A percentile compares a stretch with the other conserved stretches of the same genome.
phyloP scores from a whole-genome alignment of 2,329 filamentous ascomycete genomes.

The Emydomyces testavorans region DNA sequence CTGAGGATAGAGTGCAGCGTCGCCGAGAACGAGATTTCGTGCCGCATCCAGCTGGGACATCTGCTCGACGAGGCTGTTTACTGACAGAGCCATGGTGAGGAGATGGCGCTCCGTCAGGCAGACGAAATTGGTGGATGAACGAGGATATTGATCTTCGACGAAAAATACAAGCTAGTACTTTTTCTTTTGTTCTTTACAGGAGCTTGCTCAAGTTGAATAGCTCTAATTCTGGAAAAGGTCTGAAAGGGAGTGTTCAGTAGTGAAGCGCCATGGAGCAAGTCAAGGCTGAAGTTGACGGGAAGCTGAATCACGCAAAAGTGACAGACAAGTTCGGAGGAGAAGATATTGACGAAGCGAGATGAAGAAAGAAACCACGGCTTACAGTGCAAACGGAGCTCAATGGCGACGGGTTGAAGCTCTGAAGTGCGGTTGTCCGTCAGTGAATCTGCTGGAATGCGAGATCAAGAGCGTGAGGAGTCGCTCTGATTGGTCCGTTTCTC shows the following conservation, averaged over 20 bases:
- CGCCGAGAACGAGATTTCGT: slow-evolving; percentile 75
- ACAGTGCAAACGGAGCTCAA: not conserved
- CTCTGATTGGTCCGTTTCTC: slow-evolving; percentile 2
- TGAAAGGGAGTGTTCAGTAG: not conserved
- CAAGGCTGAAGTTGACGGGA: not conserved
- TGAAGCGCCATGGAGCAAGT: not conserved
- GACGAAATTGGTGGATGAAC: not conserved
- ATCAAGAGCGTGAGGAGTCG: not conserved
- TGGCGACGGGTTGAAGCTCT: not conserved
- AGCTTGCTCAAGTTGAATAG: not conserved
- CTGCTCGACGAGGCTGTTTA: slow-evolving; percentile 57
- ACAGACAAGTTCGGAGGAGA: not conserved
- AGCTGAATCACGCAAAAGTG: not conserved
- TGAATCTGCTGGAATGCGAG: not conserved
- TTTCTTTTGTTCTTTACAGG: slow-evolving; percentile 1
- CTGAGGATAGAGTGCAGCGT: slow-evolving; percentile 78
- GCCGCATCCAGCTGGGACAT: slow-evolving; percentile 82
- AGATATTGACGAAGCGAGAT: not conserved
- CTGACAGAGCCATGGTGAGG: slow-evolving; percentile 11
- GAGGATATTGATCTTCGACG: not conserved
- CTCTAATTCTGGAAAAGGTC: not conserved
- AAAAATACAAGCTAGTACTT: not conserved
- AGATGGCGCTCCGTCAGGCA: not conserved
- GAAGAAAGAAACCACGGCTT: not conserved
- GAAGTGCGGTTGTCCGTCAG: not conserved